phyloP scores from a whole-genome alignment of 257 asterid genomes.

The Handroanthus guayacan region DNA sequence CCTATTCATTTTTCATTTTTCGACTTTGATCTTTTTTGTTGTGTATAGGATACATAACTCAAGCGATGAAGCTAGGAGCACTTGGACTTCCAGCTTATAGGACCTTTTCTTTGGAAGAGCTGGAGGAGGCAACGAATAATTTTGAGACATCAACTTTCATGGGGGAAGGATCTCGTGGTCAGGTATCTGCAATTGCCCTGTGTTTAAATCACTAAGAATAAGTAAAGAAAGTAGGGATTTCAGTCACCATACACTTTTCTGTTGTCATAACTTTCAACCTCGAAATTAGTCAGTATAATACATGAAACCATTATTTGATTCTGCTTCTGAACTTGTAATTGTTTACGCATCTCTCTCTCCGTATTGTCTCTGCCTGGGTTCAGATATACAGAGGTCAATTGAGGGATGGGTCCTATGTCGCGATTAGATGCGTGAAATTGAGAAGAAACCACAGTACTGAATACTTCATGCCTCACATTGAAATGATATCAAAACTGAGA shows the following conservation, averaged over 20 bases:
- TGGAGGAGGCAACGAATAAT: slow-evolving; percentile 78
- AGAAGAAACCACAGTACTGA: slow-evolving; percentile 63
- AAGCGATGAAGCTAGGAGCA: slow-evolving; percentile 80
- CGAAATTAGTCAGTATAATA: too few relatives aligned
- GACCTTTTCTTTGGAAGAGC: slow-evolving; percentile 76
- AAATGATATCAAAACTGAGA: slow-evolving; percentile 78
- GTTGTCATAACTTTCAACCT: too few relatives aligned
- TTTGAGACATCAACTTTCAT: slow-evolving; percentile 65
- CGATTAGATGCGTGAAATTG: slow-evolving; percentile 73
- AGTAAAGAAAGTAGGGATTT: background rate
- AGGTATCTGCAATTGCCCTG: slow-evolving; percentile 50
- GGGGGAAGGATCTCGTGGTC: slow-evolving; percentile 74
- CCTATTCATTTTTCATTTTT: too few relatives aligned
- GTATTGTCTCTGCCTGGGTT: background rate
- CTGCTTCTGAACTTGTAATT: slow-evolving; percentile 5
- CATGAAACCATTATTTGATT: background rate
- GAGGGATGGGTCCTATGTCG: slow-evolving; percentile 70
- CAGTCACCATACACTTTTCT: too few relatives aligned
- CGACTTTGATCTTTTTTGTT: slow-evolving; percentile 15
- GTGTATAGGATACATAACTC: slow-evolving; percentile 69
- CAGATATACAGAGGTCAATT: slow-evolving; percentile 85
- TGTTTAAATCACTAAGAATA: background rate
- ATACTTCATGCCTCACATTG: slow-evolving; percentile 76
- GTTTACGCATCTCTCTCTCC: slow-evolving; percentile 5
- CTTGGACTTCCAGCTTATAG: slow-evolving; percentile 76